Percentiles rank a stretch among this genome's conserved stretches.
Conservation (phyloP, 331 rosid species). For the Malus hybrid region DNA sequence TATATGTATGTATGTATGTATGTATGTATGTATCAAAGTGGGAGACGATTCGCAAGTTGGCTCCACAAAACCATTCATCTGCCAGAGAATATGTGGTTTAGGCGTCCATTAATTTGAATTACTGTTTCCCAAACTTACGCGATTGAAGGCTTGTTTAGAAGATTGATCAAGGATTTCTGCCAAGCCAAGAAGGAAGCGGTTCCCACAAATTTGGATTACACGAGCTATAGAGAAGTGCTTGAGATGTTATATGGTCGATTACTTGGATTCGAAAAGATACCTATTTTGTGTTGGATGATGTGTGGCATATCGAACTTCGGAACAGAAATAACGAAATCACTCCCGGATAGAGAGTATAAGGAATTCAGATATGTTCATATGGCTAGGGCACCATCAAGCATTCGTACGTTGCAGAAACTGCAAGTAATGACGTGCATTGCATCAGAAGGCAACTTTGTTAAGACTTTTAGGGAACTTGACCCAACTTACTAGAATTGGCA, state of each 20-base stretch:
- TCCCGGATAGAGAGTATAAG: background rate
- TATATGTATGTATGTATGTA: no score
- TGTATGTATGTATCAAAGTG: background rate
- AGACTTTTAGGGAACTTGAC: background rate
- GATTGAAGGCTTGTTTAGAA: conserved; percentile 7
- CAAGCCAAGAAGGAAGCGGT: background rate
- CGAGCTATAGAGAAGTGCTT: conserved; percentile 2
- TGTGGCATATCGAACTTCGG: conserved; percentile 7
- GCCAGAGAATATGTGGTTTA: background rate
- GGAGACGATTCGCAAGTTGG: background rate
- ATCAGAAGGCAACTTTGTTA: background rate
- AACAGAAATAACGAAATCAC: background rate
- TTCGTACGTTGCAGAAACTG: background rate
- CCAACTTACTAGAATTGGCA: background rate
- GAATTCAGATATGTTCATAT: background rate
- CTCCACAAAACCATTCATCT: background rate
- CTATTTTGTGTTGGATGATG: conserved; percentile 11
- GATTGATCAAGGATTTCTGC: conserved; percentile 6
- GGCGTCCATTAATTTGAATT: background rate
- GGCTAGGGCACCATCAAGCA: background rate
- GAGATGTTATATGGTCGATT: background rate
- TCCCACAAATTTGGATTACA: background rate
- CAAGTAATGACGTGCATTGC: background rate
- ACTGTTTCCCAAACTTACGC: conserved; percentile 3
- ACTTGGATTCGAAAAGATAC: conserved; percentile 2